phyloP scores from a whole-genome alignment of 306 rosid genomes.

The Prunus fruticosa region DNA sequence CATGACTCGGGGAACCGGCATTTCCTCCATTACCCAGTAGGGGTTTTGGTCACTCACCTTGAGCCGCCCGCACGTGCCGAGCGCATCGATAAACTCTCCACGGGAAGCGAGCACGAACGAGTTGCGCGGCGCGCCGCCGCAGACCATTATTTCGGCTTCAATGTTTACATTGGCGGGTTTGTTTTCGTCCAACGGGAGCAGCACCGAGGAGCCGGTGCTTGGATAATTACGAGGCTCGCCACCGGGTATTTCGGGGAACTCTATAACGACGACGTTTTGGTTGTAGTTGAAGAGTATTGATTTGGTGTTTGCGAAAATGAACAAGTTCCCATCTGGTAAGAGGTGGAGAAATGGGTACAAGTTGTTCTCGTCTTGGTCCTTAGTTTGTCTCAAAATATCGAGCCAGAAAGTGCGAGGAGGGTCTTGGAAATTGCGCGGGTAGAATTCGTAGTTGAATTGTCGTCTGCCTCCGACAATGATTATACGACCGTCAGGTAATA shows the following conservation, averaged over 20 bases:
- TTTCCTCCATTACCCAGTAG: slow-evolving; percentile 57
- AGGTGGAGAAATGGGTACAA: slow-evolving; percentile 78
- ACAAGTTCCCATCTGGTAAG: slow-evolving; percentile 79
- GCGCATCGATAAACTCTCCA: slow-evolving; percentile 33
- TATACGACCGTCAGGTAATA: slow-evolving; percentile 64
- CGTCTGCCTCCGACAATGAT: slow-evolving; percentile 72
- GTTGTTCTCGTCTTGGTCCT: slow-evolving; percentile 58
- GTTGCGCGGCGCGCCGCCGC: slow-evolving; percentile 67
- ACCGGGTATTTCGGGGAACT: slow-evolving; percentile 59
- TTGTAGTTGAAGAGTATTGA: slow-evolving; percentile 53
- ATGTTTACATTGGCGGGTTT: not conserved
- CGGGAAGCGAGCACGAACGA: slow-evolving; percentile 23
- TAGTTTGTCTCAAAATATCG: slow-evolving; percentile 47
- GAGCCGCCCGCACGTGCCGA: slow-evolving; percentile 52
- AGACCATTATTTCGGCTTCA: slow-evolving; percentile 53
- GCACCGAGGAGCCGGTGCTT: slow-evolving; percentile 73
- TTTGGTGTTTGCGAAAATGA: slow-evolving; percentile 68
- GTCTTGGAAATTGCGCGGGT: slow-evolving; percentile 22
- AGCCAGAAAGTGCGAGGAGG: slow-evolving; percentile 2
- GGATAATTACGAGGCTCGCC: slow-evolving; percentile 73
- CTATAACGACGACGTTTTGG: slow-evolving; percentile 43
- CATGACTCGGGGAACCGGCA: slow-evolving; percentile 72
- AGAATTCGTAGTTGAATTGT: slow-evolving; percentile 74
- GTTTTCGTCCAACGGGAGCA: slow-evolving; percentile 71
- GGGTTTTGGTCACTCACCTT: slow-evolving; percentile 43